These are phyloP conservation scores for Dendryphion nanum DNA, from an alignment of 2,329 filamentous ascomycete species.

Conservation along the genomic window DNA sequence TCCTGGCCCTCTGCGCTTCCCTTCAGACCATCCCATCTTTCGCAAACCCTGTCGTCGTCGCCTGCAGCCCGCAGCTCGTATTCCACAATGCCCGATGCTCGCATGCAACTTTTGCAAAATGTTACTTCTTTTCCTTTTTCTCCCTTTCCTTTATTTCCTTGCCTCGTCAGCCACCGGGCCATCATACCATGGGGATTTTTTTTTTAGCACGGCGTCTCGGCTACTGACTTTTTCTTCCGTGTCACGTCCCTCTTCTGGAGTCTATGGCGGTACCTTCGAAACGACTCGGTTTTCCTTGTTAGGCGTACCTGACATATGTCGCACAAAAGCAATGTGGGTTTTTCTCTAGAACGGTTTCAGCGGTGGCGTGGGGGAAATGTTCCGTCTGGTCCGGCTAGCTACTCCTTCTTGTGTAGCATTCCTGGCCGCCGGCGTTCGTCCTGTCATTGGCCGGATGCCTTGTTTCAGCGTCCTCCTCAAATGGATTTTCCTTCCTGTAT, in stretches of 20 bases:
- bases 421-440: slow-evolving; percentile 10
- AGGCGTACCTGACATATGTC: slow-evolving; percentile 14
- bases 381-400: slow-evolving; percentile 11
- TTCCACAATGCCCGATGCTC: too few relatives aligned
- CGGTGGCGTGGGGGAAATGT: slow-evolving; percentile 20
- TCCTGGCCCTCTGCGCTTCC: slow-evolving; percentile 7
- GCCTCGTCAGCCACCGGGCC: too few relatives aligned
- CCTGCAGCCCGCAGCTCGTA: too few relatives aligned
- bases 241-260: too few relatives aligned
- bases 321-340: slow-evolving; percentile 32
- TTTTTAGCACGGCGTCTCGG: slow-evolving; percentile 39
- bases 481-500: slow-evolving; percentile 1
- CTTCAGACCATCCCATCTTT: neutral
- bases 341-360: slow-evolving; percentile 30
- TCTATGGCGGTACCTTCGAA: slow-evolving; percentile 22
- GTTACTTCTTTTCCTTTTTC: slow-evolving; percentile 8
- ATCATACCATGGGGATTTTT: too few relatives aligned
- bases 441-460: slow-evolving; percentile 12
- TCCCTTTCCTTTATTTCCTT: too few relatives aligned
- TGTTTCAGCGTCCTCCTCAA: slow-evolving; percentile 16
- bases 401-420: slow-evolving; percentile 6
- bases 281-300: slow-evolving; percentile 8
- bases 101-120: neutral
- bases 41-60: slow-evolving; percentile 6
- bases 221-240: too few relatives aligned